Conservation (phyloP, 305 asterid species). For the Fraxinus paxiana region DNA sequence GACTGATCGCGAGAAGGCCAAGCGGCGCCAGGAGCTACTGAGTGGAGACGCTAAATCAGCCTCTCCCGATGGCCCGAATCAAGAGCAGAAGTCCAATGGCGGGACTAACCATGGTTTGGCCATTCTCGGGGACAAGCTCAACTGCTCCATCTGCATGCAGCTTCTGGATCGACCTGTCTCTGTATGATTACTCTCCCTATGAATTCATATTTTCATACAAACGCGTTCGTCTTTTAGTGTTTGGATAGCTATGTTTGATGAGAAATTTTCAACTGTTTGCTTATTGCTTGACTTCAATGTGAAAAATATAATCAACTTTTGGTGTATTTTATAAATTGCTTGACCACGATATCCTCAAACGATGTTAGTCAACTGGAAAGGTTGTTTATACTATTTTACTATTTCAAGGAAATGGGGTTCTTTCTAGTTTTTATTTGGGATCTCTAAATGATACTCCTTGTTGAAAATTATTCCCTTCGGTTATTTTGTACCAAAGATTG, state of each 20-base stretch:
- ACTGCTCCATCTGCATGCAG: conserved; percentile 94
- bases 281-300: conserved; percentile 21
- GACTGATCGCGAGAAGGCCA: conserved; percentile 66
- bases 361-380: neutral
- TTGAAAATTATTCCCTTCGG: neutral
- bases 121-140: conserved; percentile 57
- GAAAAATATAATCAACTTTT: neutral
- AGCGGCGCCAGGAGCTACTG: conserved; percentile 67
- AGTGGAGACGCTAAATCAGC: conserved; percentile 34
- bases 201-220: neutral
- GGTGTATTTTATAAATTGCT: neutral
- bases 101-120: conserved; percentile 37
- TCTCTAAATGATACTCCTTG: neutral
- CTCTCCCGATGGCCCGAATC: neutral
- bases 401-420: neutral
- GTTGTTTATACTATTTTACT: neutral
- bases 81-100: conserved; percentile 19
- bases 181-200: conserved; percentile 35
- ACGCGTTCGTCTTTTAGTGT: neutral
- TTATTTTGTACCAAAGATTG: neutral
- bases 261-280: conserved; percentile 6
- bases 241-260: conserved; percentile 15
- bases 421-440: neutral
- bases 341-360: neutral
- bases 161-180: conserved; percentile 80